Evolutionary conservation across 2,329 filamentous ascomycete genomes (phyloP).

Genomic region (Alternaria longipes): DNA sequence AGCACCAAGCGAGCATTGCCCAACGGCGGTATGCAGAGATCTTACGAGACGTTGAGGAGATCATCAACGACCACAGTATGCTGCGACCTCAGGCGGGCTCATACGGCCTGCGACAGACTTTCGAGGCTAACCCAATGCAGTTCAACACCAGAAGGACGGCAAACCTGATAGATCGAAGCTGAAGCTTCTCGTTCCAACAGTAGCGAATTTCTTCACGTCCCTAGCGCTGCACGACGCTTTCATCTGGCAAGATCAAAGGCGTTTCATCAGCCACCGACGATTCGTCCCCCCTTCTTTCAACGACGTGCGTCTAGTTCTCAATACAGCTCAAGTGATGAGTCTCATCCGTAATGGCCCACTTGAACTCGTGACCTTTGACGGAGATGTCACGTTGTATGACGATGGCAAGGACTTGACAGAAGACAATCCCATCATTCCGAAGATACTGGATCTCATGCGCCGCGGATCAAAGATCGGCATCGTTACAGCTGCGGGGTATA

Average conservation of each 20-base stretch:
- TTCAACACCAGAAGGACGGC: conserved; percentile 73
- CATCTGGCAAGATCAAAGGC: conserved; percentile 83
- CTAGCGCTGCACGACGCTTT: conserved; percentile 90
- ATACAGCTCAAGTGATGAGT: conserved; percentile 93
- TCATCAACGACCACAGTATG: conserved; percentile 91
- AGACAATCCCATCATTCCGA: conserved; percentile 78
- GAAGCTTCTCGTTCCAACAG: conserved; percentile 87
- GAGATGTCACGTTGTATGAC: conserved; percentile 91
- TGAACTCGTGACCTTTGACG: conserved; percentile 93
- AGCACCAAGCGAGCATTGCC: conserved; percentile 79
- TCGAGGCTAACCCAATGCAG: conserved; percentile 53
- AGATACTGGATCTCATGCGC: conserved; percentile 74
- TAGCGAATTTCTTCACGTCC: conserved; percentile 93
- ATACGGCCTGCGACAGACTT: background rate
- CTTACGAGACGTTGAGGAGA: conserved; percentile 88
- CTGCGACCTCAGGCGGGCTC: conserved; percentile 2
- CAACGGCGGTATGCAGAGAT: conserved; percentile 94
- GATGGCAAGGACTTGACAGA: conserved; percentile 81
- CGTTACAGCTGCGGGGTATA: conserved; percentile 96
- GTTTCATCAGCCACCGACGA: conserved; percentile 87
- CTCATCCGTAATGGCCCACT: conserved; percentile 78
- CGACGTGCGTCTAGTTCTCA: conserved; percentile 90
- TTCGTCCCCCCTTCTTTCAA: conserved; percentile 98
- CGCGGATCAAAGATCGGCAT: conserved; percentile 88
- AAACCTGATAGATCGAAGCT: conserved; percentile 83